These are phyloP conservation scores for Panaeolus cyanescens DNA, from an alignment of 768 basidiomycete species.

Conservation along the genomic window DNA sequence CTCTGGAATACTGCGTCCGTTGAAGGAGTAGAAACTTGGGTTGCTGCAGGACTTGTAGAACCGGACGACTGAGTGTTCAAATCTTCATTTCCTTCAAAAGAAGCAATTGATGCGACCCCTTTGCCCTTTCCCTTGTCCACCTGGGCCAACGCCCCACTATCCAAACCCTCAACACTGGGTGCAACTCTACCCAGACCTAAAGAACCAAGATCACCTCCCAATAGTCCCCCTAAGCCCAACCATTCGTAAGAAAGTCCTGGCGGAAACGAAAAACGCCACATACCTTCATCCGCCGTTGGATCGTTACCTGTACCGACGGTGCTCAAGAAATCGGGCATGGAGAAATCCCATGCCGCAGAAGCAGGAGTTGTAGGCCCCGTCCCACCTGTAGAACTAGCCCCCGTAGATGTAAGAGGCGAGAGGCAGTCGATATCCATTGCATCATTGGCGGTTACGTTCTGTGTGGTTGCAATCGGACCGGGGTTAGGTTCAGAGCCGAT, in stretches of 20 bases:
- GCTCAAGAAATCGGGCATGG: slow-evolving; percentile 30
- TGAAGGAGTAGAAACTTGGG: not conserved
- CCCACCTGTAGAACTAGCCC: slow-evolving; percentile 32
- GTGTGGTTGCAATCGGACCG: not conserved
- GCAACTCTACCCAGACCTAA: slow-evolving; percentile 6
- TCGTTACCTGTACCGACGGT: slow-evolving; percentile 6
- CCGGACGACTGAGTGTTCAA: not conserved
- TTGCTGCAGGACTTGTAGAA: not conserved
- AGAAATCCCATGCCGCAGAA: slow-evolving; percentile 36
- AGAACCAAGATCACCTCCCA: slow-evolving; percentile 1
- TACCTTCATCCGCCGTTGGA: slow-evolving; percentile 16
- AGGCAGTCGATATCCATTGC: not conserved
- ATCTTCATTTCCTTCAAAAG: not conserved
- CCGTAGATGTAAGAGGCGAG: not conserved
- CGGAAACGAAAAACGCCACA: slow-evolving; percentile 19
- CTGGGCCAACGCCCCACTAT: slow-evolving; percentile 3
- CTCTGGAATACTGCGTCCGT: not conserved
- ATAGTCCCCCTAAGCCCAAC: not conserved
- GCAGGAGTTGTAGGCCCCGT: slow-evolving; percentile 37
- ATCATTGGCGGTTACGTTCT: not conserved
- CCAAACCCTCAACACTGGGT: not conserved
- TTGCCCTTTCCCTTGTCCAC: slow-evolving; percentile 28
- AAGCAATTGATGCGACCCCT: slow-evolving; percentile 8
- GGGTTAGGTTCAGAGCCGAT: not conserved
- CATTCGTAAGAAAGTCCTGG: not conserved